Evolutionary conservation across 345 rosid species (phyloP), one percentile per base, ranked within the genome.

Genomic region (Sisymbrium irio): DNA sequence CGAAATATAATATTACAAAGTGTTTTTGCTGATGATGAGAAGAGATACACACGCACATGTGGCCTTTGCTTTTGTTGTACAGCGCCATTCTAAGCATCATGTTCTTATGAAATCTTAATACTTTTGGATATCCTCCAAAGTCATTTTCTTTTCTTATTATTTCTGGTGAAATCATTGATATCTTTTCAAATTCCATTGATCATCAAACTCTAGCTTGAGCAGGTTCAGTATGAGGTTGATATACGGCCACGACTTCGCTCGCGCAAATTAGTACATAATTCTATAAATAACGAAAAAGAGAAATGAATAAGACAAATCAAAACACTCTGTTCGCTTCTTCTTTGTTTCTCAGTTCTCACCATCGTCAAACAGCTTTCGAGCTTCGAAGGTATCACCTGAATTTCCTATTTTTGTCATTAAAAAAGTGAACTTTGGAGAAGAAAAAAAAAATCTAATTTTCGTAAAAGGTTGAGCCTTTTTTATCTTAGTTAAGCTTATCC

Each of bases 1-100:
- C 45, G 8, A 22, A 18, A 37, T 12, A 35, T 20, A 45, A 20
- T n/a, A 14, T 56, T 47, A 45, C 20, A 55, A 64, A 65, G 19
- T 1, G 41, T 57, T 72, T 53, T 12, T 53, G 22, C 61, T 49
- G 19, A n/a, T 7, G n/a, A 51, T 66, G 61, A 51, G 37, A 61
- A 28, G 60, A 61, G 40, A 55, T 27, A 27, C 33, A 59, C 22
- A 41, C 17, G 27, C 33, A 59, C 22, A 41, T 28, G 36, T 50
- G 63, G 18, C 54, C 40, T 73, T 22, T 64, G 58, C 71, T 51
- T 32, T 51, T 68, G 63, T 35, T 75, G 78, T 75, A 75, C 39
- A 67, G 28, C 45, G 42, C 56, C 69, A 67, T 50, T 33, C 40
- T 49, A 50, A 17, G 12, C 19, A 71, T 28, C 55, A 62, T 54